Percentiles rank a stretch among this genome's conserved stretches.
These are phyloP conservation scores for Cyphellophora attinorum DNA, from an alignment of 2,329 filamentous ascomycete genomes.

Conservation along the genomic window DNA sequence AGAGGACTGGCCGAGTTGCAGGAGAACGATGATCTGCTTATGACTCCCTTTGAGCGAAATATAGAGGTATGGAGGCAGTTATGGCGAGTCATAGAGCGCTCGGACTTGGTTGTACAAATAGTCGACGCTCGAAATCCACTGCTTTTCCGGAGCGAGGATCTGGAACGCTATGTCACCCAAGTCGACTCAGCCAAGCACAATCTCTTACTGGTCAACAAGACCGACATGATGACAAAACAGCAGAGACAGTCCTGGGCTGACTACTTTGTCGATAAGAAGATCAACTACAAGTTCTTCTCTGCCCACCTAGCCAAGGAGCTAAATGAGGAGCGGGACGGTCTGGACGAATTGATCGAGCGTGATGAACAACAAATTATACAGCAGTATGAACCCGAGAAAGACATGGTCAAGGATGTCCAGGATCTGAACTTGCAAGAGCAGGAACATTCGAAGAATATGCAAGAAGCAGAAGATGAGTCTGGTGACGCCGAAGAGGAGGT, in stretches of 20 bases:
- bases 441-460: constrained; percentile 3
- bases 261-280: constrained; percentile 69
- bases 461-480: constrained; percentile 34
- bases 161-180: constrained; percentile 90
- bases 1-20: constrained; percentile 84
- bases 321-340: constrained; percentile 61
- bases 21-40: constrained; percentile 84
- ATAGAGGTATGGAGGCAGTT: constrained; percentile 95
- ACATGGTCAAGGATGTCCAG: constrained; percentile 13
- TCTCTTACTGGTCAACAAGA: constrained; percentile 90
- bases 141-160: constrained; percentile 85
- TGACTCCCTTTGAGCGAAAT: constrained; percentile 97
- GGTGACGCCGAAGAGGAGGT: constrained; percentile 30
- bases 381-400: constrained; percentile 12
- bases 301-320: constrained; percentile 82
- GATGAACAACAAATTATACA: constrained; percentile 14
- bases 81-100: constrained; percentile 96
- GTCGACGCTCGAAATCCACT: constrained; percentile 93
- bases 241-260: constrained; percentile 79
- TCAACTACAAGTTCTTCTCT: constrained; percentile 94
- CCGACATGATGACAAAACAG: constrained; percentile 90
- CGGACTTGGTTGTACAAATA: constrained; percentile 93
- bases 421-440: constrained; percentile 17
- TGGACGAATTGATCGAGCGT: constrained; percentile 37
- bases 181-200: constrained; percentile 84